phyloP scores from a whole-genome alignment of 768 basidiomycete genomes.

The Hypholoma fasciculare region DNA sequence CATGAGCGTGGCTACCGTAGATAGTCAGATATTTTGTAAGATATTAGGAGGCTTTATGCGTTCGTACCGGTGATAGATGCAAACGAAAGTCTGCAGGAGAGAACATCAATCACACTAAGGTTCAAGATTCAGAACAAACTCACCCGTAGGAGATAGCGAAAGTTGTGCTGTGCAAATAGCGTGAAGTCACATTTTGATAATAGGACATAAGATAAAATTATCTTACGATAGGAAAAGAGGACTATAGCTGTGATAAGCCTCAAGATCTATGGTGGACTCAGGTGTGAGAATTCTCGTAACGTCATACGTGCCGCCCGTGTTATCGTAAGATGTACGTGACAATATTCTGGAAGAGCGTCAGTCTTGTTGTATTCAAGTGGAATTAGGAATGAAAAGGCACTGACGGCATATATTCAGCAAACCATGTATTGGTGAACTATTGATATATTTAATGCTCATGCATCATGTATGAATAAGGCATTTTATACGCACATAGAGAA shows the following conservation, averaged over 20 bases:
- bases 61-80: constrained; percentile 54
- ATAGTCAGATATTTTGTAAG: too few relatives aligned
- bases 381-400: constrained; percentile 15
- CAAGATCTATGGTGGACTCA: constrained; percentile 50
- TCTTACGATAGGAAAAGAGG: constrained; percentile 57
- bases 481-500: constrained; percentile 44
- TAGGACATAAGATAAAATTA: background rate
- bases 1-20: constrained; percentile 45
- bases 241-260: constrained; percentile 53
- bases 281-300: constrained; percentile 52
- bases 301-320: constrained; percentile 56
- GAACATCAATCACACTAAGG: background rate
- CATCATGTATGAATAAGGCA: background rate
- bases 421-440: constrained; percentile 64
- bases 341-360: constrained; percentile 39
- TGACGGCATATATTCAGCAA: constrained; percentile 53
- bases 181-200: background rate
- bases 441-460: background rate
- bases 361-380: background rate
- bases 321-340: constrained; percentile 60
- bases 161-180: constrained; percentile 37
- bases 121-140: background rate
- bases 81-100: constrained; percentile 50
- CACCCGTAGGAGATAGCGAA: constrained; percentile 73
- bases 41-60: too few relatives aligned